Base-by-base conservation (phyloP, 1,284 basidiomycete genomes). In the Sporisorium reilianum region DNA sequence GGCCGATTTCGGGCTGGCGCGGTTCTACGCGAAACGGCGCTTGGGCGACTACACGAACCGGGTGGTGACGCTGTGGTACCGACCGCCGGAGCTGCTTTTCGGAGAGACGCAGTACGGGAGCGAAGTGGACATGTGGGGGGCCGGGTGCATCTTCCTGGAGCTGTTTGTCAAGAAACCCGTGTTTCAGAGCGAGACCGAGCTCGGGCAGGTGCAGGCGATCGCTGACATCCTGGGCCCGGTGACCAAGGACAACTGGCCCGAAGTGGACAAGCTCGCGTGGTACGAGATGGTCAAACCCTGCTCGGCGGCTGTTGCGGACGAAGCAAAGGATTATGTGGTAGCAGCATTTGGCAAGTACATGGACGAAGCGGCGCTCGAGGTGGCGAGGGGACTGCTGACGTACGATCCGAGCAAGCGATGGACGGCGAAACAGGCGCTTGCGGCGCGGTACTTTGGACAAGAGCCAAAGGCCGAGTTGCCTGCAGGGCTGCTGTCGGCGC, bases 121-220 rank as follows among this genome's bases (percentile, higher is more conserved):
- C 2, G 97, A 97, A 81, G 96, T 99, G n/a, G 97, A 99, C 83
- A 97, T 97, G 91, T 99, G 97, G 97, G 97, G 95, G 83, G 97
- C 96, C 12, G 97, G 97, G 26, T 99, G 96, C 85, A 99, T 99
- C 81, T 98, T 99, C 91, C 89, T 99, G 38, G 97, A 99, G 85
- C 88, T 99, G 7, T 99, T 94, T 85, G 93, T 92, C 20, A 93
- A 93, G 85, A 95, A 93, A 79, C 95, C 95, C 0, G 89, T 97
- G 6, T 98, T 99, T 84, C 95, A 96, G 84, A 96, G 97, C 25
- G 92, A 91, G 77, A 95, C 98, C 80, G 97, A 99, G 86, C 94
- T 99, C 58, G 91, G 96, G 76, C 97, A 99, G 84, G 89, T 99
- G 14, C 93, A 97, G 64, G 92, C 92, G 34, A 92, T 99, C 65